Evolutionary conservation across 1,284 basidiomycete species (phyloP), one percentile per base, ranked within the genome.

Genomic region (Ustilago trichophora): DNA sequence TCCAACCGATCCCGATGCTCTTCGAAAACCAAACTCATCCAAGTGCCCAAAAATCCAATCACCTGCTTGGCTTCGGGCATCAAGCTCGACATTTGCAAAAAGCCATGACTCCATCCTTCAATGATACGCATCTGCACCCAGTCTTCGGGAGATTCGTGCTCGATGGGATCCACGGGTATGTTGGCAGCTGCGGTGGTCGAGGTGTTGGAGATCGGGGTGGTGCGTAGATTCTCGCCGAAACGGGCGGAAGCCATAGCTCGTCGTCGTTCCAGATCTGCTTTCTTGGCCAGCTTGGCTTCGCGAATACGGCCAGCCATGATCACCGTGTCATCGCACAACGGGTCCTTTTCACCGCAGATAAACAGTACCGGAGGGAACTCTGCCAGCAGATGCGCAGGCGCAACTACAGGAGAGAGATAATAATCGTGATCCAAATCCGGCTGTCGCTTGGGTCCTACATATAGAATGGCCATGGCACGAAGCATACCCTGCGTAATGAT

Each of bases 381-480:
- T 1, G 91, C 92, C 11, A 98, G 87, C 12, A 97, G 84, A 50
- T 88, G 85, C 29, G 86, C 84, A 0, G 95, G 95, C 3, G 93
- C 88, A 42, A 98, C 87, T 72, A 98, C 90, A 0, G 95, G 95
- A 11, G 93, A 96, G 63, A 98, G 88, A 83, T 91, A 89, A 83
- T 97, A 98, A 85, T 98, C 93, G 35, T 90, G 90, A 55, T 89
- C 88, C 81, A 98, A 92, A 82, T 98, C 93, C 13, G 95, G 94
- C 78, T 92, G 90, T 49, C 88, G 88, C 43, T 91, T 87, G 0
- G 94, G 93, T 1, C 95, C 95, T 63, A 98, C 90, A 83, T 98
- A 98, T 54, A 97, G 85, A 74, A 98, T 94, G 2, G 94, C 93
- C 94, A 98, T 98, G 1, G 94, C 93, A 35, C 95, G 90, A 91